Evolutionary conservation across 2,329 filamentous ascomycete species (phyloP).

Genomic region (Sarocladium kiliense): DNA sequence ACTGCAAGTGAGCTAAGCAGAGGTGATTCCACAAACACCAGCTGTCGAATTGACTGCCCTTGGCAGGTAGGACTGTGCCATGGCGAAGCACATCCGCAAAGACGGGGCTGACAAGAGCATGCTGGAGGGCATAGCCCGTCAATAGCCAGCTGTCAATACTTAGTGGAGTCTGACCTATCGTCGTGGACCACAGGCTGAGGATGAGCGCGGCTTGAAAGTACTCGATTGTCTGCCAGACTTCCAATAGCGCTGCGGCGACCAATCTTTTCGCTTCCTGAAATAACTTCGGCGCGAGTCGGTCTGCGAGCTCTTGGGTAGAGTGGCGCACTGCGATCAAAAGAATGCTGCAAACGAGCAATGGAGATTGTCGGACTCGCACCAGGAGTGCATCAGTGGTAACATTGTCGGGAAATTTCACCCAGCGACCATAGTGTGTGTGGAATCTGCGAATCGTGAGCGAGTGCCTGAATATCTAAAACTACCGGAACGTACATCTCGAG

Average conservation of each 20-base stretch:
- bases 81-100: constrained; percentile 13
- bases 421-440: constrained; percentile 20
- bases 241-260: constrained; percentile 13
- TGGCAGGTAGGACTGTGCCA: background rate
- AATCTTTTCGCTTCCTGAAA: constrained; percentile 20
- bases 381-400: constrained; percentile 13
- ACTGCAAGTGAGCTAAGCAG: constrained; percentile 22
- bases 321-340: constrained; percentile 21
- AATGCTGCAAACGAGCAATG: constrained; percentile 19
- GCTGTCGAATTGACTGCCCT: constrained; percentile 9
- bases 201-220: constrained; percentile 21
- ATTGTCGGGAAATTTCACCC: constrained; percentile 19
- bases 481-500: constrained; percentile 16
- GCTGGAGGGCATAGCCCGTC: constrained; percentile 20
- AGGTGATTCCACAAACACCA: constrained; percentile 24
- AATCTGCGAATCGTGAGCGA: constrained; percentile 15
- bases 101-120: constrained; percentile 17
- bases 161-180: constrained; percentile 19
- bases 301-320: constrained; percentile 17
- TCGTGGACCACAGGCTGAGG: constrained; percentile 22
- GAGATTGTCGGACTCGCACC: constrained; percentile 10
- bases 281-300: constrained; percentile 16
- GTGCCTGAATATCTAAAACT: background rate
- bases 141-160: constrained; percentile 23
- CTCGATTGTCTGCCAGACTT: constrained; percentile 15